Conservation (phyloP, 306 rosid species). For the Prunus mira region DNA sequence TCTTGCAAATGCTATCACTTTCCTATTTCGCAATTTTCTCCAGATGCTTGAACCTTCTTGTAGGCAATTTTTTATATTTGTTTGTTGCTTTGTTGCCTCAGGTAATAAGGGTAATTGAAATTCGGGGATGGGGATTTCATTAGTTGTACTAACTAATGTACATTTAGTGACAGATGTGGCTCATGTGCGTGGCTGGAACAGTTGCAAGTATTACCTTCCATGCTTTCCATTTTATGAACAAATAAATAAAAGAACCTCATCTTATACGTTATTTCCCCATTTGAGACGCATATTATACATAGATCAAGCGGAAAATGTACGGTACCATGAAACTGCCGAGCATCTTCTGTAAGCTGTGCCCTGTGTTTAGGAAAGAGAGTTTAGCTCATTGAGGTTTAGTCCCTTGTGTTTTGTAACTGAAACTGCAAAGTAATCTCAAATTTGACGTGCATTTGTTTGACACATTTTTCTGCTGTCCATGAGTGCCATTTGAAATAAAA, state of each 20-base stretch:
- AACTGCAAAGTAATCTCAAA: not conserved
- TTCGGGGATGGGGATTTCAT: not conserved
- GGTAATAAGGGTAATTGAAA: not conserved
- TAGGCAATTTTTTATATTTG: not conserved
- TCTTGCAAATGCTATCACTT: not conserved
- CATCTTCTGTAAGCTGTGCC: not conserved
- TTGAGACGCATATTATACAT: not conserved
- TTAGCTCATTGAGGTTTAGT: slow-evolving; percentile 2
- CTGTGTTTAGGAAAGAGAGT: not conserved
- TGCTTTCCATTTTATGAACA: not conserved
- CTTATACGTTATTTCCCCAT: not conserved
- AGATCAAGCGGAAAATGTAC: not conserved
- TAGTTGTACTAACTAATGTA: not conserved
- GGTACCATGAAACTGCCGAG: not conserved
- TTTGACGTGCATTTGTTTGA: not conserved
- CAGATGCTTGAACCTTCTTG: not conserved
- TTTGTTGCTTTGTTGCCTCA: not conserved
- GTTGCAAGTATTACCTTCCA: not conserved
- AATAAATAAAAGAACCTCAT: not conserved
- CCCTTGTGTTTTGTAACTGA: not conserved
- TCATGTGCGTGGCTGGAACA: not conserved
- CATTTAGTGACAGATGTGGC: not conserved
- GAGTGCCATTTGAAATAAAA: not conserved
- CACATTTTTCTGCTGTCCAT: not conserved
- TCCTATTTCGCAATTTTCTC: not conserved